phyloP scores from a whole-genome alignment of 2,329 filamentous ascomycete genomes.

The Xylariaceae sp. region DNA sequence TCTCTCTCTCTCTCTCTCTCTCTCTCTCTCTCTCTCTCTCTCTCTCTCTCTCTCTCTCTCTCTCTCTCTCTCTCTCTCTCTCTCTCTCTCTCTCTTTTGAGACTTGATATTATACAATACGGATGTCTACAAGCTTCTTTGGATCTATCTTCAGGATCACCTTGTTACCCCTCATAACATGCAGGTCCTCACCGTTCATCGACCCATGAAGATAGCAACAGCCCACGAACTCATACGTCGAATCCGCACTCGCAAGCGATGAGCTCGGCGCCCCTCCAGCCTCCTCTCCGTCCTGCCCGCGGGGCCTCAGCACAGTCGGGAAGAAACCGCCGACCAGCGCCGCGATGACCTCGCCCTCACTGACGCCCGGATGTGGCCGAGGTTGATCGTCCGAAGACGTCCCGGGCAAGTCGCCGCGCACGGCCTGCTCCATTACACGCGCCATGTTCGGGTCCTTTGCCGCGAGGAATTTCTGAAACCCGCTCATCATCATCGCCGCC shows the following conservation, averaged over 20 bases:
- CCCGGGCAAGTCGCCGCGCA: constrained; percentile 6
- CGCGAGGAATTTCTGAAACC: constrained; percentile 12
- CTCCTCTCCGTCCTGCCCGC: background rate
- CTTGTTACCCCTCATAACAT: background rate
- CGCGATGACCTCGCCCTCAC: constrained; percentile 16
- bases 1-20: too few species aligned
- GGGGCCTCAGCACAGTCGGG: constrained; percentile 17
- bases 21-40: too few species aligned
- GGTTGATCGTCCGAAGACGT: constrained; percentile 1
- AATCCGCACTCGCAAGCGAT: background rate
- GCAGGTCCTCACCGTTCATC: constrained; percentile 22
- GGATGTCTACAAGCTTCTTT: background rate
- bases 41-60: too few species aligned
- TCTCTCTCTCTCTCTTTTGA: too few species aligned
- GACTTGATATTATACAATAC: background rate
- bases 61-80: too few species aligned
- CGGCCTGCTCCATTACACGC: constrained; percentile 2
- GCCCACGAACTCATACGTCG: constrained; percentile 19
- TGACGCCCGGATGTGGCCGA: constrained; percentile 7
- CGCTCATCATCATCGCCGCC: constrained; percentile 10
- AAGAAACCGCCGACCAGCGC: constrained; percentile 19
- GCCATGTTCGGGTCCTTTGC: constrained; percentile 8
- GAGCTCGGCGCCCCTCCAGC: background rate
- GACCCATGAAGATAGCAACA: constrained; percentile 19
- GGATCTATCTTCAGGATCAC: background rate